Evolutionary conservation across 768 basidiomycete species (phyloP), one percentile per base, ranked within the genome.

Genomic region (Tephrocybe sp.): DNA sequence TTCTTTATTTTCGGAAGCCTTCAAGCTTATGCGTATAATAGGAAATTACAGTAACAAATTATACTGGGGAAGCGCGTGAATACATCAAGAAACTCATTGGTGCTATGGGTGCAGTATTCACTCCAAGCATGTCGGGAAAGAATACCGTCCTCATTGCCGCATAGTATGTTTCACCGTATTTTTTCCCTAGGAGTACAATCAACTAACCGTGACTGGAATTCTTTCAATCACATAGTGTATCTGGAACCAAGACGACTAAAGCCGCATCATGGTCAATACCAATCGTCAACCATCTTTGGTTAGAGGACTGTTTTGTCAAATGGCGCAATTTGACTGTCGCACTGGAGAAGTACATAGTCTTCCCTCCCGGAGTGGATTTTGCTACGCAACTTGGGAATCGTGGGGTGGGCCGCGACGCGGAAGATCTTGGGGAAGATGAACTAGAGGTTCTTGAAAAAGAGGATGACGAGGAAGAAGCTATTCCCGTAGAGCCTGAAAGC

Each of bases 131-230:
- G 86, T 79, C 82, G 0, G 78, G 78, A 9, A 69, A 72, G 17
- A 96, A 92, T 60, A 92, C 87, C 4, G 83, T 84, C 35, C 80
- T 97, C 32, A 79, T 98, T 22, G 90, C 92, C 0, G 89, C 92
- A 12, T 84, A 78, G 91, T 95, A 65, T 59, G 87, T 78, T 42
- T 33, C 26, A 26, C 7, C 26, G 26, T 7, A 5, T 31, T 7
- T 17, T 42, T 41, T 19, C 39, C 44, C 14, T 33, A 35, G n/a
- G 16, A n/a, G 9, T 10, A 11, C 8, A 7, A 41, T 10, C 3
- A 22, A 26, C 22, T 30, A 7, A 34, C 35, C 22, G 31, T 17
- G 38, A 19, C 19, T 17, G 22, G 10, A 13, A 34, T 19, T 42
- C n/a, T n/a, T n/a, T n/a, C n/a, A n/a, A n/a, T n/a, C n/a, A 14